Base-by-base conservation (phyloP, 148 eudicot genomes). In the Rhododendron henanense region DNA sequence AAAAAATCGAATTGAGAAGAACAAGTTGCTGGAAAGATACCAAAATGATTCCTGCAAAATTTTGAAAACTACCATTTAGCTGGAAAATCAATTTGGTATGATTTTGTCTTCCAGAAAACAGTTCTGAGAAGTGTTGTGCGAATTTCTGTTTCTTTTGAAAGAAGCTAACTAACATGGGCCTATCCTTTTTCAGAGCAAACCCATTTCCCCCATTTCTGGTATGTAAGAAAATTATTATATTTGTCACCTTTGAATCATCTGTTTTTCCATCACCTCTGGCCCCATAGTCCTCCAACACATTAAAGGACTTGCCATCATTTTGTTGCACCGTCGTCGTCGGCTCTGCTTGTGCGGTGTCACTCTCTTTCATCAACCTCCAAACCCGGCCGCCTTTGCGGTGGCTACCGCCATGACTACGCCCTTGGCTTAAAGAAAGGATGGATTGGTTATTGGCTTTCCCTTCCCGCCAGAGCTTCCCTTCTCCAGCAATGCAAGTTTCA, bases 251-350 rank as follows among this genome's bases (percentile, higher is more conserved):
- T 25, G 91, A 86, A 81, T 90, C 91, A 39, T 90, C 90, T 5
- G 90, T 61, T 7, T 47, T 61, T 82, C 91, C 91, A 33, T 90
- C 89, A 41, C 91, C 91, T 84, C 83, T 90, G 51, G 91, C 91
- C 15, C 91, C 90, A 23, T 84, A 88, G 45, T 73, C n/a, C 19
- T n/a, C n/a, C n/a, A 86, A 25, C 1, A 88, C 90, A 31, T 88
- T 88, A 48, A 90, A 90, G 63, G 53, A 78, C 21, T 47, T 81
- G 3, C 16, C 78, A 37, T 25, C 78, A 35, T 51, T 21, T 73
- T n/a, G 83, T 44, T 61, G 37, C 23, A 18, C 9, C 59, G 0
- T 65, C 37, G 61, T 2, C 57, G 10, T 13, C 6, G 41, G 80
- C 76, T 37, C 75, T 31, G 48, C 53, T 47, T 48, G 80, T 5